A percentile compares a stretch with the other conserved stretches of the same genome.
Conservation (phyloP, 2,329 filamentous ascomycete species). For the Epicoccum nigrum region DNA sequence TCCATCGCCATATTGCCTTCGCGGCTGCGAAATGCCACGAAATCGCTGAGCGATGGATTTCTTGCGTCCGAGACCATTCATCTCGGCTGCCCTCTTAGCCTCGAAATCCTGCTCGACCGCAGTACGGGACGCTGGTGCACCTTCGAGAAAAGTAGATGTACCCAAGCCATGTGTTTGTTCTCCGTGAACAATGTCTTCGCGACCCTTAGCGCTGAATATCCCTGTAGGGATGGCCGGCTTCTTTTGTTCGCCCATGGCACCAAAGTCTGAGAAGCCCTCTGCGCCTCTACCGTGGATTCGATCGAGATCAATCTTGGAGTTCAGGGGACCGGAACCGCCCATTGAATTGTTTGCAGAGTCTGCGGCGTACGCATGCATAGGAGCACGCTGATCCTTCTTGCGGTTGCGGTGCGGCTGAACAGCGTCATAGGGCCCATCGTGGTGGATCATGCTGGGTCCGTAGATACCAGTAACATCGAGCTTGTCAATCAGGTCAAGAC, state of each 20-base stretch:
- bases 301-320: constrained; percentile 80
- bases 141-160: constrained; percentile 94
- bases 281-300: constrained; percentile 84
- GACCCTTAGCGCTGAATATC: constrained; percentile 49
- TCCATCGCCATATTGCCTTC: constrained; percentile 60
- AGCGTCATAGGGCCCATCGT: constrained; percentile 96
- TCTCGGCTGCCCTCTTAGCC: constrained; percentile 53
- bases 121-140: constrained; percentile 81
- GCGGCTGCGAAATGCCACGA: constrained; percentile 78
- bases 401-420: constrained; percentile 94
- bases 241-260: constrained; percentile 48
- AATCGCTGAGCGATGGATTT: constrained; percentile 94
- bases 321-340: constrained; percentile 84
- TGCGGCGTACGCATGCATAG: constrained; percentile 95
- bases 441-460: constrained; percentile 91
- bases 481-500: constrained; percentile 92
- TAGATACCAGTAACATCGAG: constrained; percentile 96
- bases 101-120: constrained; percentile 79
- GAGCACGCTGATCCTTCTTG: constrained; percentile 79
- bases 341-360: constrained; percentile 91
- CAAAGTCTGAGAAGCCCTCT: constrained; percentile 87
- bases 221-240: constrained; percentile 39
- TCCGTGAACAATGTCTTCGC: constrained; percentile 76
- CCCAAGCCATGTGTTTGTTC: constrained; percentile 83
- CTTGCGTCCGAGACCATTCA: constrained; percentile 74